Evolutionary conservation across 768 basidiomycete genomes (phyloP), one percentile per base, ranked within the genome.

Genomic region (Antrodiella citrinella): DNA sequence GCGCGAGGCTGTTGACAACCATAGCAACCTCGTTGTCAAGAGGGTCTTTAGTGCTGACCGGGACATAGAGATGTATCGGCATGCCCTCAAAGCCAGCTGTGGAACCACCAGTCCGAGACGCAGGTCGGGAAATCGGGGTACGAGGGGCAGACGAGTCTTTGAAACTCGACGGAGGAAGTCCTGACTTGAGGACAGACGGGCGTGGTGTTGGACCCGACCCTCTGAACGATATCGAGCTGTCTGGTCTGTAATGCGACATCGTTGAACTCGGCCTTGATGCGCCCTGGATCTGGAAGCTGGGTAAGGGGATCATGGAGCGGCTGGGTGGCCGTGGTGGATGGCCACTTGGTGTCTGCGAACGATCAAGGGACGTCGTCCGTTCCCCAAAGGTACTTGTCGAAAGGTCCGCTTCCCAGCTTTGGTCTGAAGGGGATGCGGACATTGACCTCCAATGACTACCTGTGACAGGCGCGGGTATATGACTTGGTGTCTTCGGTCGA

Each of bases 301-400:
- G 88, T 21, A 89, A 74, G 19, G 88, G 88, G 50, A 91, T 89
- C 79, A 80, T 84, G 4, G 90, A 91, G 48, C 85, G 77, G 59
- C 88, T 89, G 1, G 88, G 86, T 23, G 88, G 88, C 26, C 88
- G 76, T 10, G 81, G 76, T 23, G 81, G 83, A 24, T 68, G 44
- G 61, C 70, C 63, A 22, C 66, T 66, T 1, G 78, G 76, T 19
- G 75, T 70, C 40, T 65, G 62, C 18, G 71, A 56, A 44, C 69
- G 66, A 21, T 51, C 70, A 4, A 85, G 81, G 1, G 87, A 88
- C 51, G 85, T 70, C 1, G 84, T 75, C 40, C 86, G 80, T 53
- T 77, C 77, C 69, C 77, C 72, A 23, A 74, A 57, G 3, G 72
- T 67, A 13, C 65, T 67, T 38, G 30, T 35, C 30, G 30, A 72